A percentile compares a stretch with the other conserved stretches of the same genome.
These are phyloP conservation scores for Raphanus raphanistrum DNA, from an alignment of 345 rosid genomes.

Conservation along the genomic window DNA sequence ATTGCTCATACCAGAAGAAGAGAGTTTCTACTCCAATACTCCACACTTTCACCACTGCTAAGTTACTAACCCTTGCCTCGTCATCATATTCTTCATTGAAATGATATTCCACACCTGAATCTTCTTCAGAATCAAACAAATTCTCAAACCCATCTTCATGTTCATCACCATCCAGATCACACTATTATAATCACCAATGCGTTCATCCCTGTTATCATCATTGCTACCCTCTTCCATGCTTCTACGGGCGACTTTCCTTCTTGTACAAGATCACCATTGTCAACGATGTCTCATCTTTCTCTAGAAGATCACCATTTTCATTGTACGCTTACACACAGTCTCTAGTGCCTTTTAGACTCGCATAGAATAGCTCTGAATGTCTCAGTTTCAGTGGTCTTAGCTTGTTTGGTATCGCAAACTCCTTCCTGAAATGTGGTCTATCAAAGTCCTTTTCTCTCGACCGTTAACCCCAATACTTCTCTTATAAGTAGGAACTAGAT, in stretches of 20 bases:
- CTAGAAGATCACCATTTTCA: too few relatives aligned
- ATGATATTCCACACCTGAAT: constrained; percentile 52
- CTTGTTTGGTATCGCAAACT: too few relatives aligned
- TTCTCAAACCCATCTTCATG: constrained; percentile 82
- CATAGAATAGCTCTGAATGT: constrained; percentile 37
- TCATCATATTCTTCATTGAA: constrained; percentile 41
- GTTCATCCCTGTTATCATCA: constrained; percentile 9
- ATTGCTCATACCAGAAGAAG: constrained; percentile 23
- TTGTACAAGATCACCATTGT: constrained; percentile 55
- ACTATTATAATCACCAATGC: not conserved
- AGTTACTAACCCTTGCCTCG: not conserved
- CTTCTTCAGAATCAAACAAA: constrained; percentile 59
- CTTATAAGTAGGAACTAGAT: too few relatives aligned
- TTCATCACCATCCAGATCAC: constrained; percentile 43
- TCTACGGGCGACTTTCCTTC: constrained; percentile 66
- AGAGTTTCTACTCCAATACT: constrained; percentile 58
- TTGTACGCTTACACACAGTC: constrained; percentile 69
- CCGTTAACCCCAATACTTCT: too few relatives aligned
- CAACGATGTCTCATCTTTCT: constrained; percentile 52
- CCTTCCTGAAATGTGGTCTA: too few relatives aligned
- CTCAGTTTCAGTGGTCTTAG: too few relatives aligned
- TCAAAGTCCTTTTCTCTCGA: too few relatives aligned
- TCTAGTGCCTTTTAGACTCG: constrained; percentile 73
- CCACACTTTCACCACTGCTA: constrained; percentile 32
- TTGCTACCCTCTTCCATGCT: not conserved